Evolutionary conservation across 1,139 yeast genomes (phyloP), one percentile per base, ranked within the genome.

Genomic region (Debaryomycetaceae sp.): DNA sequence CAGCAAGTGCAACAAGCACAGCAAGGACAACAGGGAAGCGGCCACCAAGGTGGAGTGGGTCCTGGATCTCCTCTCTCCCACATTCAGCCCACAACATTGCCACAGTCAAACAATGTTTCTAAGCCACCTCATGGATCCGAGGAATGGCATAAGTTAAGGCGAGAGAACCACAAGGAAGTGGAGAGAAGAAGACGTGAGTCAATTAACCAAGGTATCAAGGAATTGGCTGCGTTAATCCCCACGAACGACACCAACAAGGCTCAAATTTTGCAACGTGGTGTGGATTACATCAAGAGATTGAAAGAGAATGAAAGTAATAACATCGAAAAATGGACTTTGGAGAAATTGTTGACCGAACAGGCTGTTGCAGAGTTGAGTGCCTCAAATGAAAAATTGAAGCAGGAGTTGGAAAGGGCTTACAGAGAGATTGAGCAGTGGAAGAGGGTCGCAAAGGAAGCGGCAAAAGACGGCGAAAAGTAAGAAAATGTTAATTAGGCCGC

Each of bases 131-230:
- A 82, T 45, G 89, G 89, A 8, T 70, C 88, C 20, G 95, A 86
- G 30, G 97, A 88, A 64, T 90, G 97, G 96, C 91, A 86, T 61
- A 80, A 80, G 54, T 80, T 81, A 61, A 81, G 97, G 56, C 84
- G 87, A 57, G 88, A 87, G 56, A 91, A 89, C 65, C 99, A 93
- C 71, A 93, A 93, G 67, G 99, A 95, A 68, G 99, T 93, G 30
- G 99, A 93, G 70, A 80, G 97, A 60, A 83, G 98, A 58, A 84
- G 99, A 62, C 82, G 99, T 58, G 97, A 93, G 62, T 83, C 86
- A 42, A 93, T 93, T 62, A 93, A 91, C 66, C 76, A 78, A 42
- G 98, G 98, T 9, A 91, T 93, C 61, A 85, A 84, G 57, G 90
- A 85, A 57, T 77, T 93, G 56, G 88, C 96, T 36, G 80, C 81